Base-by-base conservation (phyloP, 139 green algal species). In the Dunaliella primolecta region DNA sequence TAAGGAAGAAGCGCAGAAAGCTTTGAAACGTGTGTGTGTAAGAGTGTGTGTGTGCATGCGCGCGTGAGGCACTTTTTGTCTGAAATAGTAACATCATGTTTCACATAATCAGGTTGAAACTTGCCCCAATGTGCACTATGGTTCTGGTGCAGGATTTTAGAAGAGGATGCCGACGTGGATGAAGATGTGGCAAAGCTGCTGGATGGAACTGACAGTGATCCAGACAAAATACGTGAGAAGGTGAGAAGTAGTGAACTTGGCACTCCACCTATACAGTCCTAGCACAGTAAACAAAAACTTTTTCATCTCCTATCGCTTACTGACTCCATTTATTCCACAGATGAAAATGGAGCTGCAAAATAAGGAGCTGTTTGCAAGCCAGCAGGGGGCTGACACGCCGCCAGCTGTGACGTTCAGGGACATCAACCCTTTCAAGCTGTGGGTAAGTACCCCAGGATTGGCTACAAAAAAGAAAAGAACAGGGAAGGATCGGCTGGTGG, bases 361-460 rank as follows among this genome's bases (percentile, higher is more conserved):
- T 1, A 32, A 29, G 31, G 70, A 79, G 3, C 1, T 70, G 23
- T 80, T 88, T 32, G 32, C 83, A 3, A 82, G 71, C 37, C 81
- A 84, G n/a, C 86, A 81, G 30, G 46, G 46, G 15, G 46, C 46
- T 25, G 46, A 64, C 46, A 15, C 46, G 15, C 46, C 46, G 7
- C 46, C 46, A 15, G 46, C 46, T 25, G 46, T 96, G 0, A n/a
- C 37, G 1, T 94, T 96, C 71, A 78, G 90, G 0, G 90, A 93
- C 64, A 87, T 94, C 2, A 92, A 94, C 70, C 85, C 89, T n/a
- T 92, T 94, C 75, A 87, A 92, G 32, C 77, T 94, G 11, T 95
- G 92, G 93, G 90, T 95, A 35, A 78, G 46, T 64, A 15, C 46
- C n/a, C n/a, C n/a, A n/a, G n/a, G n/a, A n/a, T n/a, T n/a, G n/a